Percentiles rank a stretch among this genome's conserved stretches.
These are phyloP conservation scores for Verticillium nonalfalfae DNA, from an alignment of 2,329 filamentous ascomycete genomes.

Conservation along the genomic window DNA sequence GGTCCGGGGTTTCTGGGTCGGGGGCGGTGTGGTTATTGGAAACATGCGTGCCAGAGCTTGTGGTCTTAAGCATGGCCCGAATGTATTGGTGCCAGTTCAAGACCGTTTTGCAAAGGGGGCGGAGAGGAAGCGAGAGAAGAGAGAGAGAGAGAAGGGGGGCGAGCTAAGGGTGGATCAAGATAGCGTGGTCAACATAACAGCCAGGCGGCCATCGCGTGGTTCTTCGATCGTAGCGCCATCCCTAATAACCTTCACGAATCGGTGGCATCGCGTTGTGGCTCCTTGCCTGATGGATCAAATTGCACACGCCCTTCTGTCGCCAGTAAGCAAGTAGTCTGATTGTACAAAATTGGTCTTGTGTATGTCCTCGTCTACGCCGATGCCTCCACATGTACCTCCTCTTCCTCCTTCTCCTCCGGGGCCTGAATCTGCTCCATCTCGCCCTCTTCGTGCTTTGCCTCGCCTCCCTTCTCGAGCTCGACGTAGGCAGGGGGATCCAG, in stretches of 20 bases:
- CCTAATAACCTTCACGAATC: background rate
- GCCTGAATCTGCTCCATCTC: conserved; percentile 1
- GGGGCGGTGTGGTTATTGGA: background rate
- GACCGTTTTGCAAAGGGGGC: too few species aligned
- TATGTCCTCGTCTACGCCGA: background rate
- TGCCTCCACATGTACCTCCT: background rate
- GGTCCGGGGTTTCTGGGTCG: background rate
- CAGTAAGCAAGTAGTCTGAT: background rate
- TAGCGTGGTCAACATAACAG: background rate
- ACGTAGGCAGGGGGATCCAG: conserved; percentile 42
- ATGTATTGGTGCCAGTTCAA: background rate
- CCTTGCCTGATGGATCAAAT: background rate
- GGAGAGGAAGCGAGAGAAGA: too few species aligned
- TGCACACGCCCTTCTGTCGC: background rate
- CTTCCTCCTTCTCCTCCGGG: background rate
- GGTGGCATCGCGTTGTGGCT: background rate
- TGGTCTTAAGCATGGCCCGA: background rate
- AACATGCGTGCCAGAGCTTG: background rate
- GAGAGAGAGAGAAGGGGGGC: background rate
- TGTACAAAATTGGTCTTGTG: background rate
- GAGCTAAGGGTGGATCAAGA: background rate
- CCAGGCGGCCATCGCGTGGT: background rate
- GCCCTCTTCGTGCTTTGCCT: background rate
- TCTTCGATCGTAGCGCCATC: background rate
- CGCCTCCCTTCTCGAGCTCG: conserved; percentile 12